Base-by-base conservation (phyloP, 306 rosid genomes). In the Cercis canadensis region DNA sequence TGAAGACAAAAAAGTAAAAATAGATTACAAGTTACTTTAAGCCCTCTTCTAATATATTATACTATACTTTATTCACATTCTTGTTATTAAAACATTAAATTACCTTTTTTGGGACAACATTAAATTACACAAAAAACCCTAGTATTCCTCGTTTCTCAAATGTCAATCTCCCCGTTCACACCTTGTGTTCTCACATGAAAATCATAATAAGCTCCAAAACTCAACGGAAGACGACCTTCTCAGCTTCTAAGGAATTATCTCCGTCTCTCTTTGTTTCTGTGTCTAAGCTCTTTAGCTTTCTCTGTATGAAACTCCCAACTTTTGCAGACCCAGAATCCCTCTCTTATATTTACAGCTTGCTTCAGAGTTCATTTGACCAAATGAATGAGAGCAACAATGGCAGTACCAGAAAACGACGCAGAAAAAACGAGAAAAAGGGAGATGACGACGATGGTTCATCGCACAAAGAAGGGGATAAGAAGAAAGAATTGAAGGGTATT, bases 401-500 rank as follows among this genome's bases (percentile, higher is more conserved):
- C 77, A 39, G 15, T 43, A 13, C 57, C 19, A 73, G 77, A 61
- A 83, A 83, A 5, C 75, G 71, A 14, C 43, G 74, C 18, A 70
- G 85, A 53, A 73, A 76, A 54, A 56, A 39, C 9, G 79, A 57
- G 2, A 62, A 34, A 24, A 74, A 59, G 4, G 78, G 55, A 0
- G 84, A 49, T 8, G 76, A 39, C 33, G 83, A 58, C 32, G 55
- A 34, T 4, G 69, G 29, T 19, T 52, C 80, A 49, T 60, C 19
- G 46, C 71, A 69, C 5, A 52, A 52, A 7, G 78, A 77, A 63
- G 21, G 19, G 39, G 54, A n/a, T 7, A 79, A 73, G 65, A 86
- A 68, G 46, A 84, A 70, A 31, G 93, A 85, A 39, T 17, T 81
- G 3, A 85, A 87, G 49, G 98, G 94, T 2, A 75, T 83, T 13